These are phyloP conservation scores for Lasiosphaeria ovina DNA, from an alignment of 495 filamentous ascomycete genomes.

Conservation along the genomic window DNA sequence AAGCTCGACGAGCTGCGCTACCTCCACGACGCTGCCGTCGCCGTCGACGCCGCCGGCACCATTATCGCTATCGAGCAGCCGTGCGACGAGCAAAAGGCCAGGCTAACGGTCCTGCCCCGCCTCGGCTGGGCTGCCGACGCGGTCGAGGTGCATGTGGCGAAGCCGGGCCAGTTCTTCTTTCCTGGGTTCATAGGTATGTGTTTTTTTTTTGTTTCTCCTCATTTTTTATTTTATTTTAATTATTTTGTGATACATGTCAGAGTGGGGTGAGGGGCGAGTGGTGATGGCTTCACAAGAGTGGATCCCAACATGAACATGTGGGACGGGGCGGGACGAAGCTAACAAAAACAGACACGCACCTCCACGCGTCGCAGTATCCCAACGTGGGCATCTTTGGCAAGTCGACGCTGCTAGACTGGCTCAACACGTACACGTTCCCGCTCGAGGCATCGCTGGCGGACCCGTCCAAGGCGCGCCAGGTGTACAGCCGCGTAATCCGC, in stretches of 20 bases:
- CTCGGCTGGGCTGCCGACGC: conserved; percentile 39
- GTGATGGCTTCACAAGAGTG: neutral
- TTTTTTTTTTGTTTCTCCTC: neutral
- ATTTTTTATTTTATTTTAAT: neutral
- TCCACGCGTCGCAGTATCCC: conserved; percentile 91
- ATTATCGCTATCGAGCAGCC: conserved; percentile 57
- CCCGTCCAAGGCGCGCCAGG: conserved; percentile 46
- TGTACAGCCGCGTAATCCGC: conserved; percentile 73
- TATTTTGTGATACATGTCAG: neutral
- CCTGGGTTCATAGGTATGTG: conserved; percentile 82
- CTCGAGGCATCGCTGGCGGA: conserved; percentile 69
- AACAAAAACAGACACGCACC: conserved; percentile 71
- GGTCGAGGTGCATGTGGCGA: conserved; percentile 28
- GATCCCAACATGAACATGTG: conserved; percentile 3
- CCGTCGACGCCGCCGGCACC: conserved; percentile 62
- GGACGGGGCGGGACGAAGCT: neutral
- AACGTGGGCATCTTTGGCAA: conserved; percentile 90
- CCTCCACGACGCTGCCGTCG: conserved; percentile 59
- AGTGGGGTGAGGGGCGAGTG: neutral
- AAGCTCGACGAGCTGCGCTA: conserved; percentile 54
- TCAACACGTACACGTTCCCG: conserved; percentile 93
- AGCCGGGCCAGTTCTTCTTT: conserved; percentile 74
- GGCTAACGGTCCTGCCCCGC: conserved; percentile 23
- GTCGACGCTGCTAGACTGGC: conserved; percentile 85
- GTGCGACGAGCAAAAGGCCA: conserved; percentile 24